A percentile compares a stretch with the other conserved stretches of the same genome.
phyloP scores from a whole-genome alignment of 768 basidiomycete species.

The Pisolithus tinctorius region DNA sequence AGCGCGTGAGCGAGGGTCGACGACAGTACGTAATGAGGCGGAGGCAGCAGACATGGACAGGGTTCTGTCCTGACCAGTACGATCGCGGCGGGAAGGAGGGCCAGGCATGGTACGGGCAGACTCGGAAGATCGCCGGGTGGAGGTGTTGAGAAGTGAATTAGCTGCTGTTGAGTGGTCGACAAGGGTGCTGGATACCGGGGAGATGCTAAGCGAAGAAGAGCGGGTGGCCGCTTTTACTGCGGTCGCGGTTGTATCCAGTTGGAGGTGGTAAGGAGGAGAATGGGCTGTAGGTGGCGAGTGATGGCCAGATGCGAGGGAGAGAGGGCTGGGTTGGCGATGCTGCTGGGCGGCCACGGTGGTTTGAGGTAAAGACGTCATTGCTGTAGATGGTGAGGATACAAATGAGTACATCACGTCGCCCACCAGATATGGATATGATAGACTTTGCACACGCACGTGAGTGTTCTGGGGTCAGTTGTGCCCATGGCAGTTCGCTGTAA shows the following conservation, averaged over 20 bases:
- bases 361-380: slow-evolving; percentile 18
- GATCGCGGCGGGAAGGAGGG: slow-evolving; percentile 49
- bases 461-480: slow-evolving; percentile 28
- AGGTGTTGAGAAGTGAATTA: slow-evolving; percentile 3
- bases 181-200: slow-evolving; percentile 37
- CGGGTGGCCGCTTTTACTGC: slow-evolving; percentile 34
- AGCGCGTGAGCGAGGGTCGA: slow-evolving; percentile 32
- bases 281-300: slow-evolving; percentile 23
- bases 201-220: slow-evolving; percentile 36
- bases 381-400: slow-evolving; percentile 15
- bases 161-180: slow-evolving; percentile 26
- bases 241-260: slow-evolving; percentile 42
- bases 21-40: slow-evolving; percentile 39
- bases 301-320: slow-evolving; percentile 33
- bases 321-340: slow-evolving; percentile 30
- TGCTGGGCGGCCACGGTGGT: slow-evolving; percentile 17
- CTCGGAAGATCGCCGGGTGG: slow-evolving; percentile 61
- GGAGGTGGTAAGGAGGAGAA: slow-evolving; percentile 44
- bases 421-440: slow-evolving; percentile 22
- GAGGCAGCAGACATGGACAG: slow-evolving; percentile 72
- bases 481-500: slow-evolving; percentile 57
- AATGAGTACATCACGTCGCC: slow-evolving; percentile 23
- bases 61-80: slow-evolving; percentile 58
- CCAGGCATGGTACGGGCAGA: slow-evolving; percentile 57
- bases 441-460: slow-evolving; percentile 33